These are phyloP conservation scores for Podospora pseudocomata DNA, from an alignment of 495 filamentous ascomycete genomes.

Conservation along the genomic window DNA sequence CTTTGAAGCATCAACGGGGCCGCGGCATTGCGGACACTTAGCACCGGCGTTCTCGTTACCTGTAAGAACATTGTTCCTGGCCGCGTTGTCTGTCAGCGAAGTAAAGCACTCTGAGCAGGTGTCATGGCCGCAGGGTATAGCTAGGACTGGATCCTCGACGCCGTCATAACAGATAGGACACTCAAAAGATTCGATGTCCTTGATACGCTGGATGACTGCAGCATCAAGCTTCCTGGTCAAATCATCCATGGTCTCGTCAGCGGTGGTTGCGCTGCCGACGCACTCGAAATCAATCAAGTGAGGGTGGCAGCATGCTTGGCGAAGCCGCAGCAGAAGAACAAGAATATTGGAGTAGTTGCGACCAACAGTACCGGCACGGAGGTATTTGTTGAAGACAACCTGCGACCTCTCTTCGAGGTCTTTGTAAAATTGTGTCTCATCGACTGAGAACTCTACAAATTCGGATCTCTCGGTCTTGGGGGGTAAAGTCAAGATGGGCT, in stretches of 20 bases:
- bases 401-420: constrained; percentile 65
- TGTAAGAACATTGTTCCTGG: constrained; percentile 47
- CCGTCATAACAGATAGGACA: constrained; percentile 83
- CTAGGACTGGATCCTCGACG: constrained; percentile 69
- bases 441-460: constrained; percentile 68
- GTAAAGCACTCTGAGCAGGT: constrained; percentile 77
- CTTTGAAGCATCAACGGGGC: constrained; percentile 57
- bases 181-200: constrained; percentile 53
- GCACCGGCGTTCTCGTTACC: constrained; percentile 56
- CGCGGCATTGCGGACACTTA: constrained; percentile 76
- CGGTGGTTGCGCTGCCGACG: constrained; percentile 37
- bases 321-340: constrained; percentile 78
- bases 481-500: constrained; percentile 75
- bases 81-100: constrained; percentile 58
- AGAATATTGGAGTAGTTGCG: constrained; percentile 82
- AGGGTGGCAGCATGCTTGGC: constrained; percentile 92
- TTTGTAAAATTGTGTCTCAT: constrained; percentile 68
- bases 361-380: constrained; percentile 66
- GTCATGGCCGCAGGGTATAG: constrained; percentile 82
- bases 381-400: constrained; percentile 71
- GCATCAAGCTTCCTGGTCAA: constrained; percentile 61
- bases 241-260: constrained; percentile 55
- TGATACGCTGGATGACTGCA: constrained; percentile 66
- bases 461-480: constrained; percentile 61
- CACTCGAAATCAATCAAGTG: constrained; percentile 77